These are phyloP conservation scores for Marsdenia floribunda DNA, from an alignment of 257 asterid genomes.

Conservation along the genomic window DNA sequence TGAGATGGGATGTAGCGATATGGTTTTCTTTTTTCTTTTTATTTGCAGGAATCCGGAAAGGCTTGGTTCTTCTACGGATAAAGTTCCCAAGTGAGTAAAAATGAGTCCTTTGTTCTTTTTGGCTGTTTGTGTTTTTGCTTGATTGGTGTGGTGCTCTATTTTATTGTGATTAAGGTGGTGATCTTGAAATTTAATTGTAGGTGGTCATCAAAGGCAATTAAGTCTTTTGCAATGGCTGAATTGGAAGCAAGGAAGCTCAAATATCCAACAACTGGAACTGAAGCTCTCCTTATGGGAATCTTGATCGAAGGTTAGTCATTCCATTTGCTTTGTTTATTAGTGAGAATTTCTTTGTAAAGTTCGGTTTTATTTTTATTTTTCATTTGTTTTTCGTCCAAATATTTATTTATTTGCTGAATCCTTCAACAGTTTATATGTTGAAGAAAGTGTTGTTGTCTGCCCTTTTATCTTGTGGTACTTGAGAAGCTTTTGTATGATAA, in stretches of 20 bases:
- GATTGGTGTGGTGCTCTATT: slow-evolving; percentile 17
- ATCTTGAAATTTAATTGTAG: slow-evolving; percentile 38
- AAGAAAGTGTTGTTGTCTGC: not conserved
- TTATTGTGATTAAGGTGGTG: slow-evolving; percentile 27
- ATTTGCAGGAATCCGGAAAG: slow-evolving; percentile 48
- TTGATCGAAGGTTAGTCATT: slow-evolving; percentile 51
- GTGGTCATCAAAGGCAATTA: slow-evolving; percentile 74
- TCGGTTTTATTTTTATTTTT: not conserved
- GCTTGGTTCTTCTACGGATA: slow-evolving; percentile 30
- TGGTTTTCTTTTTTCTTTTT: slow-evolving; percentile 9
- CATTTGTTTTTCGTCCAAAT: not conserved
- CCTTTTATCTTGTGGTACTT: not conserved
- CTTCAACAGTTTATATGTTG: not conserved
- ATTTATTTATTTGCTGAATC: not conserved
- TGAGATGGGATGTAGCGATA: slow-evolving; percentile 3
- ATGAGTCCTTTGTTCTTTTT: slow-evolving; percentile 13
- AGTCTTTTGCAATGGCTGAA: slow-evolving; percentile 62
- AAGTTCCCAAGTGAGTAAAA: slow-evolving; percentile 53
- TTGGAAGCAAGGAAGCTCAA: slow-evolving; percentile 68
- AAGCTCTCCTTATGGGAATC: slow-evolving; percentile 68
- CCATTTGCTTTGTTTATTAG: slow-evolving; percentile 4
- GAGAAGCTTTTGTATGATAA: not conserved
- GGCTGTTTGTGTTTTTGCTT: slow-evolving; percentile 17
- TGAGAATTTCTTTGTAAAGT: not conserved
- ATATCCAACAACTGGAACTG: slow-evolving; percentile 52